Evolutionary conservation across 2,329 filamentous ascomycete genomes (phyloP).

Genomic region (Myriosclerotinia duriaeana): DNA sequence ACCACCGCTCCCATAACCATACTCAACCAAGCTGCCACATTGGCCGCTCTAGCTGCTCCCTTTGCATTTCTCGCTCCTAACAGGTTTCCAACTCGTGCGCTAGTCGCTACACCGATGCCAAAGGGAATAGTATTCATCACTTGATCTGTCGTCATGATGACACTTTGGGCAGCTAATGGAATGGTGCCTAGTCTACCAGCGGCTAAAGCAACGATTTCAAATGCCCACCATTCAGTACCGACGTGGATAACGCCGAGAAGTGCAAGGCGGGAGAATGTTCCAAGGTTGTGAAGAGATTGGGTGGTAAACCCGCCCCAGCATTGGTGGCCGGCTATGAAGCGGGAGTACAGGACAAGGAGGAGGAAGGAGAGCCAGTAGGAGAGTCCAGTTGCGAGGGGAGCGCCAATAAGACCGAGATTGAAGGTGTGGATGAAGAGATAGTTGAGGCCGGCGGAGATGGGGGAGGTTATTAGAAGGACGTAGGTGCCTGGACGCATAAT

Average conservation of each 20-base stretch:
- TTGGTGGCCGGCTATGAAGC: slow-evolving; percentile 67
- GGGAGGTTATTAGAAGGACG: slow-evolving; percentile 78
- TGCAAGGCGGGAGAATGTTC: slow-evolving; percentile 72
- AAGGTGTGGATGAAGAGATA: slow-evolving; percentile 75
- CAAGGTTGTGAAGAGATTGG: slow-evolving; percentile 63
- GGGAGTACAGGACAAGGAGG: slow-evolving; percentile 70
- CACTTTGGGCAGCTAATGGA: slow-evolving; percentile 76
- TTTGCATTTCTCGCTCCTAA: slow-evolving; percentile 65
- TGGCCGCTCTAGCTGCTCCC: slow-evolving; percentile 70
- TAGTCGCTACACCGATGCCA: slow-evolving; percentile 79
- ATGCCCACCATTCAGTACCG: slow-evolving; percentile 92
- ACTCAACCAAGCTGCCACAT: slow-evolving; percentile 71
- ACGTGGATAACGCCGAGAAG: slow-evolving; percentile 77
- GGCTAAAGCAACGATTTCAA: slow-evolving; percentile 83
- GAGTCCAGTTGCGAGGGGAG: slow-evolving; percentile 77
- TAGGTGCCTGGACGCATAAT: slow-evolving; percentile 83
- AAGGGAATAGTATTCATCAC: slow-evolving; percentile 80
- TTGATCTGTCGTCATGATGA: slow-evolving; percentile 88
- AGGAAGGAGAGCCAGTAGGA: slow-evolving; percentile 84
- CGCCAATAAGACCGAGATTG: slow-evolving; percentile 70
- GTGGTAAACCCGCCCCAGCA: slow-evolving; percentile 77
- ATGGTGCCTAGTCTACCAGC: slow-evolving; percentile 78
- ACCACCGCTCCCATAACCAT: slow-evolving; percentile 67
- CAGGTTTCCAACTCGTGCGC: slow-evolving; percentile 74
- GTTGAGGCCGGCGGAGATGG: slow-evolving; percentile 77